Evolutionary conservation across 768 basidiomycete species (phyloP).

Genomic region (Pleurotus tuoliensis): DNA sequence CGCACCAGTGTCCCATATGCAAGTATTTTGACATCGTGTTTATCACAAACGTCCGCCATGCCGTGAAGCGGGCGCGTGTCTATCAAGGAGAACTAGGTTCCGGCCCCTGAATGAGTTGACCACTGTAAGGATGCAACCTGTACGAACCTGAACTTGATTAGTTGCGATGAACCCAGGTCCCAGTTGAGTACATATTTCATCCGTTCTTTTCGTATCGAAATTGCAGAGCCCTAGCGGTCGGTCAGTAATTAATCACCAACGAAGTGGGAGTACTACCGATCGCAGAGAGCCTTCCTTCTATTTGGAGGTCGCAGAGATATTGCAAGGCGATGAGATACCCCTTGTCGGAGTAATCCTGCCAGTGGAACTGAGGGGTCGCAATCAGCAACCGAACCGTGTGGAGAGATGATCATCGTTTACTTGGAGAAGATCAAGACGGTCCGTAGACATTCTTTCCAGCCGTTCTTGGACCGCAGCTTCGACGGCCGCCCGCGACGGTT

Average conservation of each 20-base stretch:
- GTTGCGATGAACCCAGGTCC: constrained; percentile 71
- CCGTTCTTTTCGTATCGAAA: constrained; percentile 70
- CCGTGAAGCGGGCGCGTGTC: constrained; percentile 75
- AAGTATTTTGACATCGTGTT: constrained; percentile 68
- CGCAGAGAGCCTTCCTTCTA: constrained; percentile 54
- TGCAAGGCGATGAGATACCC: constrained; percentile 41
- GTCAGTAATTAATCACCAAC: background rate
- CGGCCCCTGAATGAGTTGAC: background rate
- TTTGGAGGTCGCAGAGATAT: constrained; percentile 55
- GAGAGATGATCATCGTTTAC: constrained; percentile 27
- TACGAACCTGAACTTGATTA: constrained; percentile 75
- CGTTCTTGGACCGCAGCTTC: constrained; percentile 66
- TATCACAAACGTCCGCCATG: constrained; percentile 73
- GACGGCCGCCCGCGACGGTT: constrained; percentile 51
- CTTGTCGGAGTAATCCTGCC: constrained; percentile 63
- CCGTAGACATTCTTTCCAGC: constrained; percentile 59
- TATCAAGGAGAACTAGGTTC: constrained; percentile 69
- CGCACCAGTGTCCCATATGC: constrained; percentile 81
- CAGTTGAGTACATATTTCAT: constrained; percentile 75
- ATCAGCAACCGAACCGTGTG: background rate
- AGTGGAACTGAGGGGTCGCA: constrained; percentile 65
- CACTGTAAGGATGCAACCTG: background rate
- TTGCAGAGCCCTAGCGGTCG: constrained; percentile 56
- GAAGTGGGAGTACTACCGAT: constrained; percentile 31
- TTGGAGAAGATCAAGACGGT: constrained; percentile 68